Evolutionary conservation across 1,139 yeast species (phyloP).

Genomic region (Neolecta irregularis): DNA sequence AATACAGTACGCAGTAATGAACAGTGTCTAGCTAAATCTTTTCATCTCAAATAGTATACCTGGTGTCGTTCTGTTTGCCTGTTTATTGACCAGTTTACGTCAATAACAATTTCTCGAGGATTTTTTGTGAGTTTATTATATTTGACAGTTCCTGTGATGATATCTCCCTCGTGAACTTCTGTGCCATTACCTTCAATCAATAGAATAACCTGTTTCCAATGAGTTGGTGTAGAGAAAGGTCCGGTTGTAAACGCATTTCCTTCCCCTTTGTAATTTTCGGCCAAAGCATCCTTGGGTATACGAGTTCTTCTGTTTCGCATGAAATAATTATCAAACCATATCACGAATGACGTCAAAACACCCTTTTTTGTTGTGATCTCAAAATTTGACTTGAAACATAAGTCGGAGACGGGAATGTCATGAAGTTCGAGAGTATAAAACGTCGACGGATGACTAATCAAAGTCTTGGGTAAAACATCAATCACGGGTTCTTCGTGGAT

Average conservation of each 20-base stretch:
- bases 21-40: no score
- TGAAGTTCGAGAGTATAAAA: constrained; percentile 46
- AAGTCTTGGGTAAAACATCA: constrained; percentile 42
- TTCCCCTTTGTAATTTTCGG: constrained; percentile 14
- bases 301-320: constrained; percentile 13
- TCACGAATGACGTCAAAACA: constrained; percentile 15
- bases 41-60: no score
- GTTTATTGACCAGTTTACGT: constrained; percentile 26
- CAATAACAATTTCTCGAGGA: constrained; percentile 49
- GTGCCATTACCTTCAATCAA: constrained; percentile 14
- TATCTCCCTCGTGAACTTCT: constrained; percentile 10
- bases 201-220: constrained; percentile 23
- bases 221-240: constrained; percentile 51
- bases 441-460: constrained; percentile 36
- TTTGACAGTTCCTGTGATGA: constrained; percentile 13
- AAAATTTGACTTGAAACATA: constrained; percentile 22
- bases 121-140: constrained; percentile 24
- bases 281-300: constrained; percentile 8
- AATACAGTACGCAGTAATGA: no score
- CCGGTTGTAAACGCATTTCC: constrained; percentile 57
- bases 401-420: constrained; percentile 40
- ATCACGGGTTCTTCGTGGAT: constrained; percentile 40
- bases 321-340: constrained; percentile 19
- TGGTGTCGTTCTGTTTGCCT: no score
- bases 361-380: constrained; percentile 7